Conservation (phyloP, 768 basidiomycete genomes). For the Lentinula sp. region DNA sequence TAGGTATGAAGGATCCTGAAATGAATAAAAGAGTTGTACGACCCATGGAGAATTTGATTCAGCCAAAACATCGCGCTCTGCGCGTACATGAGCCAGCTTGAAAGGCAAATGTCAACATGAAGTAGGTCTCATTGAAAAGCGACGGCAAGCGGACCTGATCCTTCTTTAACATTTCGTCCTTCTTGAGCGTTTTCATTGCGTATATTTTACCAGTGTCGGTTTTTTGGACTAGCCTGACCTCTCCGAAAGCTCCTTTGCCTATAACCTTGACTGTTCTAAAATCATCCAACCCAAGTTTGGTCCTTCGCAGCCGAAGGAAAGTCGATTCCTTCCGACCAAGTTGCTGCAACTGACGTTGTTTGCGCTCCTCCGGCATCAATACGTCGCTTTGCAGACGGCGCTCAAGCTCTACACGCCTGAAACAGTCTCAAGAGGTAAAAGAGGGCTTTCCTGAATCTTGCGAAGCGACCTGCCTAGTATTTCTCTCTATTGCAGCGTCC, state of each 20-base stretch:
- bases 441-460: not conserved
- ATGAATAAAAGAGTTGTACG: constrained; percentile 96
- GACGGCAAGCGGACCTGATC: constrained; percentile 66
- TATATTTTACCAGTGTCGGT: constrained; percentile 96
- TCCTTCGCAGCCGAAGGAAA: constrained; percentile 76
- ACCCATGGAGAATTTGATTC: constrained; percentile 96
- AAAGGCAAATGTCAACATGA: not conserved
- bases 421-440: not conserved
- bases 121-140: not conserved
- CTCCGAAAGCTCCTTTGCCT: constrained; percentile 96
- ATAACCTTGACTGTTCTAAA: constrained; percentile 98
- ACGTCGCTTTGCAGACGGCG: constrained; percentile 67
- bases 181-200: constrained; percentile 97
- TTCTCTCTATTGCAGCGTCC: constrained; percentile 90
- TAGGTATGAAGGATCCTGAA: constrained; percentile 87
- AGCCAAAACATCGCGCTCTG: constrained; percentile 94
- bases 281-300: constrained; percentile 85
- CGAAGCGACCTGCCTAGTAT: constrained; percentile 56
- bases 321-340: constrained; percentile 86
- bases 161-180: constrained; percentile 98
- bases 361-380: constrained; percentile 76
- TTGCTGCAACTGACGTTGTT: constrained; percentile 75
- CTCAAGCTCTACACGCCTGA: constrained; percentile 84
- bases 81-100: constrained; percentile 95
- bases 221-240: constrained; percentile 94